phyloP scores from a whole-genome alignment of 23 red algal species.

The Agarophyton chilense region DNA sequence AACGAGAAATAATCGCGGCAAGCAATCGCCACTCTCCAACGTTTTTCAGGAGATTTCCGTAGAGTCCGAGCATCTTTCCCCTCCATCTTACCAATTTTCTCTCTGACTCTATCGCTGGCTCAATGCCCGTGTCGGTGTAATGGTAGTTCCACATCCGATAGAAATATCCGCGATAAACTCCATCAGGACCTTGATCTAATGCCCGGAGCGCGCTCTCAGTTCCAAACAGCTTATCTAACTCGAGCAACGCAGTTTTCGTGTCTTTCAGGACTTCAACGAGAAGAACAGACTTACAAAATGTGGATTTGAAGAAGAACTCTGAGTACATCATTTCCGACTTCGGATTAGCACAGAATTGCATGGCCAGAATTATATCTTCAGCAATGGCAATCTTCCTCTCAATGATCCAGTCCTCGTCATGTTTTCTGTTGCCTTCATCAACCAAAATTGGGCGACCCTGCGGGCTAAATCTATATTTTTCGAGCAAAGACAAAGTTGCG shows the following conservation, averaged over 20 bases:
- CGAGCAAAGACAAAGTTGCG: slow-evolving; percentile 26
- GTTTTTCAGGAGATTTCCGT: slow-evolving; percentile 30
- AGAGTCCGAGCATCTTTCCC: slow-evolving; percentile 57
- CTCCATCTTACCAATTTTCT: slow-evolving; percentile 62
- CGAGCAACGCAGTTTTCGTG: slow-evolving; percentile 17
- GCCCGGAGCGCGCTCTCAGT: slow-evolving; percentile 37
- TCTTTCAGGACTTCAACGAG: slow-evolving; percentile 53
- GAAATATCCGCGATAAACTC: slow-evolving; percentile 62
- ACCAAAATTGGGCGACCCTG: neutral
- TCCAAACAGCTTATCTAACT: slow-evolving; percentile 49
- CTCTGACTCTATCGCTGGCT: slow-evolving; percentile 58
- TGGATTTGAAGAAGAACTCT: slow-evolving; percentile 67
- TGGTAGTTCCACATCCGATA: slow-evolving; percentile 75
- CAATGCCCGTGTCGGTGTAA: slow-evolving; percentile 62
- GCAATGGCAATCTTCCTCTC: slow-evolving; percentile 61
- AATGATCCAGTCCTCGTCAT: slow-evolving; percentile 46
- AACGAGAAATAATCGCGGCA: slow-evolving; percentile 60
- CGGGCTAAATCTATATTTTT: slow-evolving; percentile 39
- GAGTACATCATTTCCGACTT: slow-evolving; percentile 43
- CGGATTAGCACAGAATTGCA: slow-evolving; percentile 55
- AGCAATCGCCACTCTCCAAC: slow-evolving; percentile 55
- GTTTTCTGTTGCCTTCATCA: slow-evolving; percentile 27
- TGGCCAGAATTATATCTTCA: slow-evolving; percentile 60
- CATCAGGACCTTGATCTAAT: slow-evolving; percentile 56
- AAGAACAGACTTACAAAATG: slow-evolving; percentile 47